phyloP scores from a whole-genome alignment of 768 basidiomycete species.

The Pulveroboletus sp. region DNA sequence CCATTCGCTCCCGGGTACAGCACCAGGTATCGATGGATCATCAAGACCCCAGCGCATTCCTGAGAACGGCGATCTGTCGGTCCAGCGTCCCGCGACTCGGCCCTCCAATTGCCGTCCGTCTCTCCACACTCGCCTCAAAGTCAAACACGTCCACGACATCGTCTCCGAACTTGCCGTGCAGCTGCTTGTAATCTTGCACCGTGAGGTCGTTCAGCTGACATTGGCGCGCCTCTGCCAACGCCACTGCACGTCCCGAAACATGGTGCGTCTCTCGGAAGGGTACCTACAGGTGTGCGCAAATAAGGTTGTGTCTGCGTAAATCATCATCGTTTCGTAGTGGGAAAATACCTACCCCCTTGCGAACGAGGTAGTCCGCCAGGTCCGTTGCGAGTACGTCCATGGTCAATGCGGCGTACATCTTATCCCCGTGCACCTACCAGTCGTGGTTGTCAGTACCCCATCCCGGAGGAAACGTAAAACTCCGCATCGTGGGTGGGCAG shows the following conservation, averaged over 20 bases:
- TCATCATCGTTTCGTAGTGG: not conserved
- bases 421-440: slow-evolving; percentile 75
- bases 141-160: slow-evolving; percentile 86
- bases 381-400: slow-evolving; percentile 99
- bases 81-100: slow-evolving; percentile 80
- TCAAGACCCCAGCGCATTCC: slow-evolving; percentile 45
- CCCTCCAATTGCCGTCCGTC: slow-evolving; percentile 88
- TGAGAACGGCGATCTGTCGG: slow-evolving; percentile 76
- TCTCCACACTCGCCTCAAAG: slow-evolving; percentile 94
- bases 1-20: not conserved
- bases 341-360: slow-evolving; percentile 77
- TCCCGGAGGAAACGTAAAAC: not conserved
- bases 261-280: slow-evolving; percentile 99
- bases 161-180: slow-evolving; percentile 73
- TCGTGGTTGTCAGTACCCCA: not conserved
- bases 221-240: slow-evolving; percentile 79
- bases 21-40: not conserved
- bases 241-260: slow-evolving; percentile 94
- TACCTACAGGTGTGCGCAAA: slow-evolving; percentile 46
- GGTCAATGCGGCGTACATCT: slow-evolving; percentile 87
- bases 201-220: slow-evolving; percentile 80
- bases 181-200: slow-evolving; percentile 69
- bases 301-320: not conserved
- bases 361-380: slow-evolving; percentile 95
- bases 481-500: not conserved